Evolutionary conservation across 2,329 filamentous ascomycete species (phyloP).

Genomic region (Ophiostoma pallidulum): DNA sequence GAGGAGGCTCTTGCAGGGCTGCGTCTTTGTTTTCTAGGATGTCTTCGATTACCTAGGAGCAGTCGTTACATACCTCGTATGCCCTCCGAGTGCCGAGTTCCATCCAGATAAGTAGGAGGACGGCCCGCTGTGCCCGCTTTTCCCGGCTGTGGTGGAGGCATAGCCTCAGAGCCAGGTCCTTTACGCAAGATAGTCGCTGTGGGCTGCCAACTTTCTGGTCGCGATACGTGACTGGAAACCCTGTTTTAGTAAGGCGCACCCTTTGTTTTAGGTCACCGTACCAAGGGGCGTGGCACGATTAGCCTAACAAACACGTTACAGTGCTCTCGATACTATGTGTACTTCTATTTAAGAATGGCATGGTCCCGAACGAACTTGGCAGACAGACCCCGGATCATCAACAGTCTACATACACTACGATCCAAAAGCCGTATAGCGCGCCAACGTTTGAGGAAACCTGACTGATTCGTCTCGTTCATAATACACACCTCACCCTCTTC

Average conservation of each 20-base stretch:
- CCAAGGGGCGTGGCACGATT: not conserved
- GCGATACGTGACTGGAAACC: not conserved
- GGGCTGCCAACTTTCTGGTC: not conserved
- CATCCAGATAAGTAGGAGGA: too few relatives aligned
- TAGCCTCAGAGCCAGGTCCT: not conserved
- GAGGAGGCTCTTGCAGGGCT: too few relatives aligned
- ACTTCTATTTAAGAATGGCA: constrained; percentile 1
- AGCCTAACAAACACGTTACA: not conserved
- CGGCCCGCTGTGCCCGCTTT: too few relatives aligned
- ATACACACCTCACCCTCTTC: constrained; percentile 1
- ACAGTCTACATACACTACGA: not conserved
- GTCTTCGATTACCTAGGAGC: too few relatives aligned
- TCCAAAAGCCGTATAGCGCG: not conserved
- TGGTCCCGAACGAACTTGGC: constrained; percentile 2
- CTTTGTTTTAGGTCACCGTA: not conserved
- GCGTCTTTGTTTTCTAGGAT: too few relatives aligned
- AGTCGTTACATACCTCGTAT: too few relatives aligned
- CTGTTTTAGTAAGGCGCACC: not conserved
- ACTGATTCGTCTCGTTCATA: not conserved
- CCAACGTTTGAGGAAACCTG: constrained; percentile 2
- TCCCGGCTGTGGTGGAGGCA: too few relatives aligned
- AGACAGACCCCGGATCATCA: constrained; percentile 4
- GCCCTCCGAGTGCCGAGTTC: too few relatives aligned
- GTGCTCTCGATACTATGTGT: not conserved
- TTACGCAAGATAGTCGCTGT: not conserved